A percentile compares a stretch with the other conserved stretches of the same genome.
These are phyloP conservation scores for Phytophthora ramorum DNA, from an alignment of 352 stramenopile genomes.

Conservation along the genomic window DNA sequence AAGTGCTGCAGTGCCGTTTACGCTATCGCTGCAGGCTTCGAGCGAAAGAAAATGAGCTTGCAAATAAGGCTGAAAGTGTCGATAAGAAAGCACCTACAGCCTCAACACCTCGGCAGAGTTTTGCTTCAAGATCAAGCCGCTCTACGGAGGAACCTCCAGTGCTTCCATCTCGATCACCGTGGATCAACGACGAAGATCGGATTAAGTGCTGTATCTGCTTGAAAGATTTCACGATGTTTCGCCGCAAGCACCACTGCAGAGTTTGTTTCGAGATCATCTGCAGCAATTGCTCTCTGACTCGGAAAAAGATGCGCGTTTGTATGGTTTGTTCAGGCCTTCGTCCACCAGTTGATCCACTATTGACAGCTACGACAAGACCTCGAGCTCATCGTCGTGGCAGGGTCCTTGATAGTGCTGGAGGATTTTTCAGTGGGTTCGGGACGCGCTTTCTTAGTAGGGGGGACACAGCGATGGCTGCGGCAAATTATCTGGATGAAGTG, in stretches of 20 bases:
- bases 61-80: background rate
- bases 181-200: conserved; percentile 21
- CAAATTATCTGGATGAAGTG: background rate
- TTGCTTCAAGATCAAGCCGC: background rate
- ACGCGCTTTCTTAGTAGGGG: background rate
- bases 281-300: conserved; percentile 13
- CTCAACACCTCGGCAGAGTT: background rate
- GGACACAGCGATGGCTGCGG: background rate
- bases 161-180: background rate
- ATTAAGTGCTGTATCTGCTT: conserved; percentile 12
- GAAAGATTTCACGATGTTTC: conserved; percentile 20
- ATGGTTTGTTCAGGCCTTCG: conserved; percentile 8
- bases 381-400: conserved; percentile 2
- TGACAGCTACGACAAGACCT: conserved; percentile 1
- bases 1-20: conserved; percentile 13
- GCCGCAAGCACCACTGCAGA: conserved; percentile 21
- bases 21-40: conserved; percentile 6
- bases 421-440: conserved; percentile 3
- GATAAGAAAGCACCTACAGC: background rate
- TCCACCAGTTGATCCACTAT: background rate
- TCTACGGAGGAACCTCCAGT: background rate
- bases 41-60: background rate
- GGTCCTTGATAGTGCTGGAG: background rate
- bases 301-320: conserved; percentile 21
- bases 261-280: conserved; percentile 26